Percentiles rank a stretch among this genome's conserved stretches.
These are phyloP conservation scores for Fusarium annulatum DNA, from an alignment of 2,329 filamentous ascomycete genomes.

Conservation along the genomic window DNA sequence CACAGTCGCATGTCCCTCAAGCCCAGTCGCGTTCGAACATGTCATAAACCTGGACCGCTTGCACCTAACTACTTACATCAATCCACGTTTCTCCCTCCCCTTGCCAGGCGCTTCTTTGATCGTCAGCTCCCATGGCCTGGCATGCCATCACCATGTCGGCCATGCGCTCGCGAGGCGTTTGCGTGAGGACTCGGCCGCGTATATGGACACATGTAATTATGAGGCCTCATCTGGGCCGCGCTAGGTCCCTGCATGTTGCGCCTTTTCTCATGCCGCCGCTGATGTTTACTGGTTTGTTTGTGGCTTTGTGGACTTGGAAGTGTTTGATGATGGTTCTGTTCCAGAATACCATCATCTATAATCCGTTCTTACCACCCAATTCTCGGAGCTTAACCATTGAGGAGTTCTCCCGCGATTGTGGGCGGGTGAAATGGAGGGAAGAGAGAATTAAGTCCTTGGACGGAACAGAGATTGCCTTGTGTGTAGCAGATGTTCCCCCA, in stretches of 20 bases:
- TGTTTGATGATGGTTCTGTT: conserved; percentile 80
- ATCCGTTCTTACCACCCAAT: conserved; percentile 79
- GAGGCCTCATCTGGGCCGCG: conserved; percentile 24
- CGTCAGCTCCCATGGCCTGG: conserved; percentile 38
- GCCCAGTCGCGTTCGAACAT: conserved; percentile 47
- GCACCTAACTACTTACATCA: conserved; percentile 30
- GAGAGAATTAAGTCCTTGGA: conserved; percentile 70
- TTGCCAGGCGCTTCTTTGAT: conserved; percentile 25
- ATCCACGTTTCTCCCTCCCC: conserved; percentile 25
- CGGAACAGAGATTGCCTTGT: conserved; percentile 72
- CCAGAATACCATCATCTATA: conserved; percentile 86
- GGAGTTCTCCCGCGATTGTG: conserved; percentile 70
- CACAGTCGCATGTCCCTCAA: conserved; percentile 33
- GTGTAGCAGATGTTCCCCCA: conserved; percentile 58
- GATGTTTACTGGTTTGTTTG: conserved; percentile 72
- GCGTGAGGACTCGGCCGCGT: conserved; percentile 9
- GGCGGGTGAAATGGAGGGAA: conserved; percentile 75
- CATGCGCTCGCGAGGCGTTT: conserved; percentile 29
- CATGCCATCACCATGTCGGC: conserved; percentile 38
- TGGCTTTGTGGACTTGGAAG: conserved; percentile 73
- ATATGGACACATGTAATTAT: conserved; percentile 16
- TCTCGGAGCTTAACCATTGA: conserved; percentile 73
- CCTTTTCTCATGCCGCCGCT: conserved; percentile 70
- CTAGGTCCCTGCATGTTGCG: conserved; percentile 46
- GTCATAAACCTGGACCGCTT: conserved; percentile 39